A percentile compares a stretch with the other conserved stretches of the same genome.
Conservation (phyloP, 345 rosid species). For the Turritis glabra region DNA sequence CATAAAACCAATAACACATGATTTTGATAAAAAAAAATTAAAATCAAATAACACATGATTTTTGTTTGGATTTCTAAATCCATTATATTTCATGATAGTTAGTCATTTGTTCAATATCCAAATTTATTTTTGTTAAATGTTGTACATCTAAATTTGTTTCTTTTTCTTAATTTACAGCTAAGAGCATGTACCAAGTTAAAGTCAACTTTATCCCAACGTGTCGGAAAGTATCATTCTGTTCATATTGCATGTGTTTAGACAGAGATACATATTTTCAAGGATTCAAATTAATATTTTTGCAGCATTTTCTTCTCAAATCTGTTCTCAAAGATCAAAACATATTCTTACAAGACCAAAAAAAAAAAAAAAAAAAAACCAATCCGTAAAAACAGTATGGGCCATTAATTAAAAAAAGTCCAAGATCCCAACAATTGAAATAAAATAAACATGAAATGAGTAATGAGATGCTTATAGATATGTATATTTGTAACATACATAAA, state of each 20-base stretch:
- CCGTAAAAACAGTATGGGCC: not conserved
- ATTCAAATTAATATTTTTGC: not conserved
- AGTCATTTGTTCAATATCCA: not conserved
- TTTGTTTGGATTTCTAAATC: no score
- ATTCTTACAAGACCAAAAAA: not conserved
- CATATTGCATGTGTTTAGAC: not conserved
- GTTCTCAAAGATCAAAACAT: slow-evolving; percentile 2
- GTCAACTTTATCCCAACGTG: slow-evolving; percentile 24
- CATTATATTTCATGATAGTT: no score
- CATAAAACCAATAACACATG: no score
- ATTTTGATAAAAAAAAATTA: no score
- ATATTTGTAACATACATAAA: not conserved
- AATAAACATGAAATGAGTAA: slow-evolving; percentile 9
- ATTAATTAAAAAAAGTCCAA: slow-evolving; percentile 14
- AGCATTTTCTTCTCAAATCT: not conserved
- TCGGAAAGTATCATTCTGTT: not conserved
- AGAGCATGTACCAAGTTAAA: slow-evolving; percentile 13
- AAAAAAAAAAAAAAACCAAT: not conserved
- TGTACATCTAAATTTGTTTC: not conserved
- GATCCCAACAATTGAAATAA: not conserved
- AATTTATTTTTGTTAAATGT: not conserved
- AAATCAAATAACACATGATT: no score
- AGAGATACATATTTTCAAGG: not conserved
- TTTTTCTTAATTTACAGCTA: not conserved
- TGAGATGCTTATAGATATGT: not conserved